Evolutionary conservation across 768 basidiomycete genomes (phyloP).

Genomic region (Leccinum rimulosum): DNA sequence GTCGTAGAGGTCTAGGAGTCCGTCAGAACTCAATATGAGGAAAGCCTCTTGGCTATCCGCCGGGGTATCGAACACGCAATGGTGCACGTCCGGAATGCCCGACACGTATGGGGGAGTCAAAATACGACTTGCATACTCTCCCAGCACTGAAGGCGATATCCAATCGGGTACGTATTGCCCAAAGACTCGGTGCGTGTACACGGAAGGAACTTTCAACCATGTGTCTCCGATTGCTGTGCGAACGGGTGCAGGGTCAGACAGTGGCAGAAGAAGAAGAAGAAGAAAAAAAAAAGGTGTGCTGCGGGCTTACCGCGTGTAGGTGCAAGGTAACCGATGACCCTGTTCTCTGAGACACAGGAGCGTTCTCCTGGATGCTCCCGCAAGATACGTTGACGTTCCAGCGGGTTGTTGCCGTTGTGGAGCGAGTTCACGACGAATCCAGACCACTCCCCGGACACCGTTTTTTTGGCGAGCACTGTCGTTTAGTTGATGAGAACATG

Average conservation of each 20-base stretch:
- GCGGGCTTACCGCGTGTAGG: conserved; percentile 36
- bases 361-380: conserved; percentile 33
- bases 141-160: conserved; percentile 15
- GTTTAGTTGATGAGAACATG: conserved; percentile 1
- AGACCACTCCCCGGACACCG: conserved; percentile 19
- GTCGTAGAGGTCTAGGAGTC: conserved; percentile 42
- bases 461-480: conserved; percentile 24
- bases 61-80: conserved; percentile 29
- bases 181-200: conserved; percentile 34
- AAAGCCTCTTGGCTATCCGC: conserved; percentile 22
- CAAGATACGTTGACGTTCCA: conserved; percentile 26
- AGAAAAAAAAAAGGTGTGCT: background rate
- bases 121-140: conserved; percentile 34
- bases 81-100: conserved; percentile 38
- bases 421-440: conserved; percentile 24
- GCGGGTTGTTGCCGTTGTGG: conserved; percentile 32
- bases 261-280: background rate
- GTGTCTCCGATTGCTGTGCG: conserved; percentile 35
- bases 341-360: conserved; percentile 29
- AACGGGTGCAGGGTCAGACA: conserved; percentile 16
- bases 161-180: conserved; percentile 24
- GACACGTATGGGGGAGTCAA: conserved; percentile 49
- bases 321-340: conserved; percentile 38
- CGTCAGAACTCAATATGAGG: conserved; percentile 47
- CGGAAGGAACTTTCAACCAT: conserved; percentile 34